Conservation (phyloP, 148 eudicot species). For the Amaranthus cruentus region DNA sequence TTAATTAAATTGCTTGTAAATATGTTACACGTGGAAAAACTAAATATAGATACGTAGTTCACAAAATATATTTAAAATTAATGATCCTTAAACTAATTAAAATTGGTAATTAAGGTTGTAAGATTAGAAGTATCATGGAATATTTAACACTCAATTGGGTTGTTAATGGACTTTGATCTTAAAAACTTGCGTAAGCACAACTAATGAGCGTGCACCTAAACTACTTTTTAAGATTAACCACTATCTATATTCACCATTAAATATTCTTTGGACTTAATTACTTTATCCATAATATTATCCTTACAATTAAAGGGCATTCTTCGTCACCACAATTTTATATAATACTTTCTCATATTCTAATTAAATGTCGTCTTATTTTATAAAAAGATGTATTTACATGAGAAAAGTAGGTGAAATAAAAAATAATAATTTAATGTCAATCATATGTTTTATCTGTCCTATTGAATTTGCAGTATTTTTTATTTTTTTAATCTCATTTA, state of each 20-base stretch:
- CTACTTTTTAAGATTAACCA: slow-evolving; percentile 5
- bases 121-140: not conserved
- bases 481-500: too few relatives aligned
- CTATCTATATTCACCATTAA: slow-evolving; percentile 8
- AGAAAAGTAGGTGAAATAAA: too few relatives aligned
- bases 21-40: slow-evolving; percentile 1
- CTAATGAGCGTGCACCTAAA: slow-evolving; percentile 11
- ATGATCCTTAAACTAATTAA: slow-evolving; percentile 5
- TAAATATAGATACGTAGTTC: not conserved
- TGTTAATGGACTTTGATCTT: slow-evolving; percentile 24
- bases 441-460: too few relatives aligned
- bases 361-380: too few relatives aligned
- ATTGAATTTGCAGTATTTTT: too few relatives aligned
- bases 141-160: slow-evolving; percentile 14
- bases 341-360: too few relatives aligned
- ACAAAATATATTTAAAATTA: not conserved
- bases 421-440: too few relatives aligned
- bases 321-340: not conserved
- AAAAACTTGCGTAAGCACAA: slow-evolving; percentile 18
- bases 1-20: too few relatives aligned
- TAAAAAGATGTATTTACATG: too few relatives aligned
- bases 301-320: not conserved
- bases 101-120: slow-evolving; percentile 11
- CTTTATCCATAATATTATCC: slow-evolving; percentile 8
- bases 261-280: slow-evolving; percentile 15